Evolutionary conservation across 345 rosid species (phyloP).

Genomic region (Kandelia obovata): DNA sequence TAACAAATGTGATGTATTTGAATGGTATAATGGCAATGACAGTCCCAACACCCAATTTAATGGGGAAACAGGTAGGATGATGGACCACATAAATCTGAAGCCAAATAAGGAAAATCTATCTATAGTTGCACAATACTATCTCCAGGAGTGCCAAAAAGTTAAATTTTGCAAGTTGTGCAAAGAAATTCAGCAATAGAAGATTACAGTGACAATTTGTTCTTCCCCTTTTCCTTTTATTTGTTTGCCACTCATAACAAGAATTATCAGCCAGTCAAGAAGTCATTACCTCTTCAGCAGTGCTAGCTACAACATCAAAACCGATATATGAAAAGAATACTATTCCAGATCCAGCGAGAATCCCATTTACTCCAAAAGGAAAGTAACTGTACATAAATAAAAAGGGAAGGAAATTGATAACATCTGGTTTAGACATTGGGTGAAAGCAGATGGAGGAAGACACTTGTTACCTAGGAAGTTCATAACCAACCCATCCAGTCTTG

Average conservation of each 20-base stretch:
- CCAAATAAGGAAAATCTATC: too few relatives aligned
- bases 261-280: neutral
- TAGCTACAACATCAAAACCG: slow-evolving; percentile 63
- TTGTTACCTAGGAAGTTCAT: slow-evolving; percentile 52
- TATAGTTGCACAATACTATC: too few relatives aligned
- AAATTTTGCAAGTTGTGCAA: neutral
- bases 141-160: neutral
- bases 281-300: slow-evolving; percentile 70
- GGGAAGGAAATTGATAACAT: neutral
- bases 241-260: neutral
- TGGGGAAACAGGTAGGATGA: too few relatives aligned
- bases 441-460: slow-evolving; percentile 11
- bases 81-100: too few relatives aligned
- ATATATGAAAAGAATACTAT: slow-evolving; percentile 63
- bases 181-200: neutral
- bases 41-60: too few relatives aligned
- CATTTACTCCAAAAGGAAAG: slow-evolving; percentile 60
- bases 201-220: neutral
- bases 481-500: slow-evolving; percentile 66
- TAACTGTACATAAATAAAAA: slow-evolving; percentile 31
- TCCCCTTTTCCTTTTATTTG: neutral
- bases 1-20: too few relatives aligned
- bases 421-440: neutral
- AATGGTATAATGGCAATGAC: too few relatives aligned
- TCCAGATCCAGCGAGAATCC: slow-evolving; percentile 67